Evolutionary conservation across 495 filamentous ascomycete genomes (phyloP), one percentile per base, ranked within the genome.

Genomic region (Amphirosellinia nigrospora): DNA sequence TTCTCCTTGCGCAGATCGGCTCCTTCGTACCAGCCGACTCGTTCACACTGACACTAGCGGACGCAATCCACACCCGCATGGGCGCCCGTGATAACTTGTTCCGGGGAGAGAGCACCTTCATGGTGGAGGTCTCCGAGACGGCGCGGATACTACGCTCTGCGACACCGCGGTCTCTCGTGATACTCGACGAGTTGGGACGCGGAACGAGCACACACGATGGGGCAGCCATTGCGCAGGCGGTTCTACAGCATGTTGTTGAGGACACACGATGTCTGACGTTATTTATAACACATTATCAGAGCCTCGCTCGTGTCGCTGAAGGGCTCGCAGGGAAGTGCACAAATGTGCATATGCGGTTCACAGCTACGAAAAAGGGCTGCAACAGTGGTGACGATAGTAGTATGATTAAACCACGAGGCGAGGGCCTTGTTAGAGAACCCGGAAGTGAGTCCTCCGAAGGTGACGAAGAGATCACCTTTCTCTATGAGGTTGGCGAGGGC

Each of bases 231-330:
- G 96, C 96, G 2, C 91, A 96, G 77, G 93, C 94, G 15, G 95
- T 98, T 0, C 85, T 98, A 4, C 89, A 94, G 60, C 87, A 94
- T 70, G 88, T 98, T 72, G 89, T 95, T n/a, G 83, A 88, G 45
- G 88, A 93, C 2, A 83, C 90, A 2, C 83, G 84, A 64, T 93
- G 93, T 60, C 81, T 98, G 69, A 94, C 92, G 4, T 83, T 98
- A 23, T 99, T 99, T 83, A 96, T 98, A 77, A 99, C 96, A 52
- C 96, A 99, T 81, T 98, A 99, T 79, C 96, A 98, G 77, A 88
- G 88, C 69, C 87, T 99, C 2, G 90, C 91, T 13, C 82, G 84
- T 52, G 86, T 97, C 71, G 92, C 88, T 5, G 86, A 88, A 16
- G 86, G 88, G 6, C 92, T 94, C 69, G 78, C 84, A 39, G 79